phyloP scores from a whole-genome alignment of 2,329 filamentous ascomycete genomes.

The Paradendryphiella salina region DNA sequence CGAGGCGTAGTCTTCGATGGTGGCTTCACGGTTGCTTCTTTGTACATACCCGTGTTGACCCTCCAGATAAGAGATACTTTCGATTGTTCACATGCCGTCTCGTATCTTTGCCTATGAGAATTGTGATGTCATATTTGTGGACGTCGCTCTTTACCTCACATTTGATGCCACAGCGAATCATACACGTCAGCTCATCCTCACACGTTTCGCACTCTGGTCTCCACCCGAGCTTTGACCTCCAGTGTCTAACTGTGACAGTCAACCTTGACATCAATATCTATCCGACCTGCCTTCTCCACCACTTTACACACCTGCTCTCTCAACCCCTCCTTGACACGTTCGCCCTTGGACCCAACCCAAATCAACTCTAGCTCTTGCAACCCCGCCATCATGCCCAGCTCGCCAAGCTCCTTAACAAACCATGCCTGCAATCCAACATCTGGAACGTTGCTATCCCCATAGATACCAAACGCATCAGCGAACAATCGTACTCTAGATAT shows the following conservation, averaged over 20 bases:
- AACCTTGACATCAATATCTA: not conserved
- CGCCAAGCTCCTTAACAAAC: not conserved
- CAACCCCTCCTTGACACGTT: not conserved
- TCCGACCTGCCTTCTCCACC: not conserved
- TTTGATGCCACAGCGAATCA: not conserved
- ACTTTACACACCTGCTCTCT: not conserved
- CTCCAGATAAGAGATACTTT: not conserved
- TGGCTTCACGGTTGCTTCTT: not conserved
- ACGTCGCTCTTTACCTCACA: not conserved
- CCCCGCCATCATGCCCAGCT: not conserved
- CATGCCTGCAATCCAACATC: slow-evolving; percentile 1
- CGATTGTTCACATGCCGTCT: not conserved
- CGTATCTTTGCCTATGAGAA: not conserved
- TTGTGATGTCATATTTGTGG: not conserved
- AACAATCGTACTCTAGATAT: slow-evolving; percentile 2
- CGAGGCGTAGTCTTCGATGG: not conserved
- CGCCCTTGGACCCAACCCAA: slow-evolving; percentile 4
- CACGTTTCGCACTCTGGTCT: too few relatives aligned
- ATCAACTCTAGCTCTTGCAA: not conserved
- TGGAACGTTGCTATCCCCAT: slow-evolving; percentile 3
- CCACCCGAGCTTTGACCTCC: too few relatives aligned
- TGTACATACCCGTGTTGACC: slow-evolving; percentile 3
- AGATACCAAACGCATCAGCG: slow-evolving; percentile 4
- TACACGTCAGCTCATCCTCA: not conserved
- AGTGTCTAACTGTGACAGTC: too few relatives aligned